These are phyloP conservation scores for Nicotiana tomentosiformis DNA, from an alignment of 257 asterid genomes.

Conservation along the genomic window DNA sequence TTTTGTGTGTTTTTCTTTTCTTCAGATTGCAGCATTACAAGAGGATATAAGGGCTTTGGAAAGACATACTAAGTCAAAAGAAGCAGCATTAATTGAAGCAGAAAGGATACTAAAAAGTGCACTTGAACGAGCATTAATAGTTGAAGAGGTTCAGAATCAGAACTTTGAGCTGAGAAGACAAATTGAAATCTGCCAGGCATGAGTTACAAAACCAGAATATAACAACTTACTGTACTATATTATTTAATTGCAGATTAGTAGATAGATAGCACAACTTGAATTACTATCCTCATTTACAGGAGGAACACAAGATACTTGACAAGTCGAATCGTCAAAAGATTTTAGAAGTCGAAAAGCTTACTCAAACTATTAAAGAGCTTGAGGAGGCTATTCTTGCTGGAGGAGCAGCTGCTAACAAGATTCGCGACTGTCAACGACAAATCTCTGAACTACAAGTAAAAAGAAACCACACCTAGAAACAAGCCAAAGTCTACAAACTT, in stretches of 20 bases:
- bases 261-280: neutral
- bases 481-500: neutral
- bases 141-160: constrained; percentile 79
- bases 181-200: constrained; percentile 78
- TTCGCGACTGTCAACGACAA: constrained; percentile 62
- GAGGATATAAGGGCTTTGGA: constrained; percentile 74
- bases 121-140: constrained; percentile 72
- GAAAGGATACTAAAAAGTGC: constrained; percentile 75
- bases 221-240: no score
- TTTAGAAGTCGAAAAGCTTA: constrained; percentile 72
- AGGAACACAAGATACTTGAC: constrained; percentile 78
- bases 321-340: constrained; percentile 72
- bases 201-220: neutral
- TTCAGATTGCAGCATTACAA: constrained; percentile 55
- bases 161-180: constrained; percentile 76
- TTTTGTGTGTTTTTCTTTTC: neutral
- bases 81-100: constrained; percentile 80
- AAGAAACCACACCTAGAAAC: neutral
- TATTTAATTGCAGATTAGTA: no score
- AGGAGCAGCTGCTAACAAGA: constrained; percentile 71
- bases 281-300: constrained; percentile 30
- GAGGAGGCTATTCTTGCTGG: constrained; percentile 89
- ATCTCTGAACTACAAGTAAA: constrained; percentile 62
- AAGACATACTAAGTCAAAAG: constrained; percentile 71
- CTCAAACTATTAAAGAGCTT: constrained; percentile 70